Evolutionary conservation across 2,329 filamentous ascomycete species (phyloP).

Genomic region (Mycogone perniciosa): DNA sequence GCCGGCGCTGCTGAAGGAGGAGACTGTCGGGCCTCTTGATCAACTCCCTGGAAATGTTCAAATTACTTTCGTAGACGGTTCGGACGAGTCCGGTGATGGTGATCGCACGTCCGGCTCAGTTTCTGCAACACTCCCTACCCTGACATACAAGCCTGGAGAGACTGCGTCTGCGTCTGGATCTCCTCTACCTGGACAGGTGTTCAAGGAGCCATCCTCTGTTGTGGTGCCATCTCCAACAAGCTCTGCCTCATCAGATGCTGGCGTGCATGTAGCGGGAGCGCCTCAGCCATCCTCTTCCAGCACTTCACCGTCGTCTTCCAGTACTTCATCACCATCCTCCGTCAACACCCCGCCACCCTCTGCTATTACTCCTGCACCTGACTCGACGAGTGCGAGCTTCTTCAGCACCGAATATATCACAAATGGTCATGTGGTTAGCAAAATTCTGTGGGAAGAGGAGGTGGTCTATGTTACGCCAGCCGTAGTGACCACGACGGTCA

Average conservation of each 20-base stretch:
- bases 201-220: constrained; percentile 28
- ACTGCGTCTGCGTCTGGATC: constrained; percentile 25
- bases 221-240: constrained; percentile 16
- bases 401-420: constrained; percentile 50
- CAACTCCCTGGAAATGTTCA: constrained; percentile 60
- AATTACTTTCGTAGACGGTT: constrained; percentile 32
- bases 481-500: constrained; percentile 34
- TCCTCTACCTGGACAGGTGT: constrained; percentile 38
- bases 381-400: constrained; percentile 30
- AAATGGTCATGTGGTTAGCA: constrained; percentile 42
- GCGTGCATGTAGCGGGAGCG: constrained; percentile 1
- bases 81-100: not conserved
- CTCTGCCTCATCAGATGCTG: not conserved
- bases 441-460: constrained; percentile 53
- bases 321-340: constrained; percentile 1
- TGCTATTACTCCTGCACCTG: constrained; percentile 13
- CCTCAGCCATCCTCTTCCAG: constrained; percentile 5
- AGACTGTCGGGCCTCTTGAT: constrained; percentile 48
- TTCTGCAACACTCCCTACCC: constrained; percentile 28
- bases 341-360: constrained; percentile 14
- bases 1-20: constrained; percentile 47
- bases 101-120: not conserved
- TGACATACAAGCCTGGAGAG: constrained; percentile 33
- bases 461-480: constrained; percentile 45
- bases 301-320: constrained; percentile 3